Base-by-base conservation (phyloP, 192 early-diverging fungal genomes). In the Coemansia biformis region DNA sequence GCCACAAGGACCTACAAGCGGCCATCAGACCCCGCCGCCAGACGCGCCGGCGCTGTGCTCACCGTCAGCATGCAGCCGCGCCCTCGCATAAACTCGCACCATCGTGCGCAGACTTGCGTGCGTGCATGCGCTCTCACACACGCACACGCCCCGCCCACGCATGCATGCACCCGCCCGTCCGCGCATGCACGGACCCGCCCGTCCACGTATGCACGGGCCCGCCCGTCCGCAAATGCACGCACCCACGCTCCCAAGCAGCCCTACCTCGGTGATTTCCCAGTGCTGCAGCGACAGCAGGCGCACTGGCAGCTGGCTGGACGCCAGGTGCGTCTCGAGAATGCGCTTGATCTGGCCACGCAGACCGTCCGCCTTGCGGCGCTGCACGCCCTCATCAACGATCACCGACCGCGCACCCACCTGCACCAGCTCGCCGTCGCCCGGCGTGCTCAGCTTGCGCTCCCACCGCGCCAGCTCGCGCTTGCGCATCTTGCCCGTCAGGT, bases 191-290 rank as follows among this genome's bases (percentile, higher is more conserved):
- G n/a, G n/a, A n/a, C n/a, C n/a, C n/a, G n/a, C n/a, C n/a, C n/a
- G n/a, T n/a, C n/a, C n/a, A n/a, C n/a, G n/a, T n/a, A n/a, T n/a
- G n/a, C n/a, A n/a, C n/a, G n/a, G n/a, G n/a, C n/a, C n/a, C n/a
- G n/a, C n/a, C n/a, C n/a, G n/a, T n/a, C n/a, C n/a, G n/a, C n/a
- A n/a, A n/a, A n/a, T n/a, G n/a, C n/a, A n/a, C n/a, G n/a, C n/a
- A n/a, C n/a, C n/a, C n/a, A n/a, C n/a, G n/a, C n/a, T n/a, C n/a
- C n/a, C n/a, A n/a, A n/a, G n/a, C n/a, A n/a, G n/a, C n/a, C 62
- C 47, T 47, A 57, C 70, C 58, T 73, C 63, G 5, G 59, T 61
- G 16, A 73, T 59, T 29, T 73, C 63, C 70, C 70, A 73, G 43
- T 66, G 57, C 54, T 66, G 70, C 54, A 66, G 28, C 23, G 70